phyloP scores from a whole-genome alignment of 179 eudicot species.

The Spergularia azorica region DNA sequence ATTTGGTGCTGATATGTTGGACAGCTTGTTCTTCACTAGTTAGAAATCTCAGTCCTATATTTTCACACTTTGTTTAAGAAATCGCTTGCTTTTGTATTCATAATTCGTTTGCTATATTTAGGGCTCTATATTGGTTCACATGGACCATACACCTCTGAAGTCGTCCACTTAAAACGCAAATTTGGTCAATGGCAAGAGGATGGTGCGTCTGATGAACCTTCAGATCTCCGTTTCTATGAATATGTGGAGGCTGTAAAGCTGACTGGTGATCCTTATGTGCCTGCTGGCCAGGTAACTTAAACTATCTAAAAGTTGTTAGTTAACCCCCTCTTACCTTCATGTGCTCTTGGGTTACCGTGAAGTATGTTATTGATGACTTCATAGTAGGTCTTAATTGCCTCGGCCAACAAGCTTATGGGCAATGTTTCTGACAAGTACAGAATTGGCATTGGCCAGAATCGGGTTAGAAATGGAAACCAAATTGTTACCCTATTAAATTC shows the following conservation, averaged over 20 bases:
- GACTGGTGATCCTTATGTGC: constrained; percentile 96
- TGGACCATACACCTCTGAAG: constrained; percentile 81
- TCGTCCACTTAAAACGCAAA: constrained; percentile 82
- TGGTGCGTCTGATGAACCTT: constrained; percentile 41
- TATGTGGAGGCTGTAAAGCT: constrained; percentile 96
- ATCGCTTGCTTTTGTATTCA: not conserved
- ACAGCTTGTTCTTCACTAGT: not conserved
- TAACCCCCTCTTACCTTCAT: not conserved
- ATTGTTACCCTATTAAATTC: not conserved
- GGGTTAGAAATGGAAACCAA: not conserved
- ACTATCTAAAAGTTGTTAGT: not conserved
- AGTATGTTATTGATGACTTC: not conserved
- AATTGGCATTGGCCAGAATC: not conserved
- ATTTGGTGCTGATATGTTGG: constrained; percentile 14
- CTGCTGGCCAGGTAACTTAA: constrained; percentile 88
- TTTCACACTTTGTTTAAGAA: not conserved
- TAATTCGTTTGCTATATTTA: constrained; percentile 22
- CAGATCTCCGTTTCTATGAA: constrained; percentile 84
- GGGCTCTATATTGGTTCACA: constrained; percentile 89
- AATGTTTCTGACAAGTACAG: not conserved
- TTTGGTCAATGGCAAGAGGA: constrained; percentile 95
- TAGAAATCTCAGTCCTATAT: not conserved
- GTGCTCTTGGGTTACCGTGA: not conserved
- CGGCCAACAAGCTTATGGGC: not conserved
- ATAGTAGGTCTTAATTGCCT: not conserved